These are phyloP conservation scores for Hawksworthiomyces lignivorus DNA, from an alignment of 2,329 filamentous ascomycete genomes.

Conservation along the genomic window DNA sequence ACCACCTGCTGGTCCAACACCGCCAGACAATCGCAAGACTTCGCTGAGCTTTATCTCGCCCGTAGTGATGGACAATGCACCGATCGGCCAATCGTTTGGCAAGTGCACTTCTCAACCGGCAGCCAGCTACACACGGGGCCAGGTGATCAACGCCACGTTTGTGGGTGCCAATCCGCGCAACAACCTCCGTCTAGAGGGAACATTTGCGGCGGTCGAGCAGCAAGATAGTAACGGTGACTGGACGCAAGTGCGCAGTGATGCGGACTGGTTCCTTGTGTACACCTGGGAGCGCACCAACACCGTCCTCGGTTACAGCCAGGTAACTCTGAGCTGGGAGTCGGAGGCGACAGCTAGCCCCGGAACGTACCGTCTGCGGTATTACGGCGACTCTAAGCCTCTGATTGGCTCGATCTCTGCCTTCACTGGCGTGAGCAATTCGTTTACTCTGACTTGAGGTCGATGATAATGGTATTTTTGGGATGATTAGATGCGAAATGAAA, in stretches of 20 bases:
- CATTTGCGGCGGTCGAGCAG: conserved; percentile 69
- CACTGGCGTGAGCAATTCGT: conserved; percentile 23
- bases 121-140: conserved; percentile 47
- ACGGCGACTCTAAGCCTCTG: conserved; percentile 66
- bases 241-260: conserved; percentile 62
- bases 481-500: too few species aligned
- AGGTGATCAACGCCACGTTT: conserved; percentile 59
- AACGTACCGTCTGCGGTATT: conserved; percentile 70
- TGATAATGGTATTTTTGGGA: too few species aligned
- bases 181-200: conserved; percentile 68
- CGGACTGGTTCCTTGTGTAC: conserved; percentile 76
- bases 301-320: conserved; percentile 66
- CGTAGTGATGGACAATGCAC: conserved; percentile 66
- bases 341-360: conserved; percentile 51
- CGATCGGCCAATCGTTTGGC: conserved; percentile 63
- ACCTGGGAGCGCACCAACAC: conserved; percentile 68
- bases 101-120: conserved; percentile 44
- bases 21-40: conserved; percentile 70
- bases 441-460: conserved; percentile 19
- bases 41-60: conserved; percentile 73
- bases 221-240: conserved; percentile 42
- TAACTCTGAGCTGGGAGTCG: conserved; percentile 71
- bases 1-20: conserved; percentile 48
- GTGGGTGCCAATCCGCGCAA: conserved; percentile 85
- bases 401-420: conserved; percentile 52